Evolutionary conservation across 140 eudicot genomes (phyloP).

Genomic region (Ambrosia hybrid): DNA sequence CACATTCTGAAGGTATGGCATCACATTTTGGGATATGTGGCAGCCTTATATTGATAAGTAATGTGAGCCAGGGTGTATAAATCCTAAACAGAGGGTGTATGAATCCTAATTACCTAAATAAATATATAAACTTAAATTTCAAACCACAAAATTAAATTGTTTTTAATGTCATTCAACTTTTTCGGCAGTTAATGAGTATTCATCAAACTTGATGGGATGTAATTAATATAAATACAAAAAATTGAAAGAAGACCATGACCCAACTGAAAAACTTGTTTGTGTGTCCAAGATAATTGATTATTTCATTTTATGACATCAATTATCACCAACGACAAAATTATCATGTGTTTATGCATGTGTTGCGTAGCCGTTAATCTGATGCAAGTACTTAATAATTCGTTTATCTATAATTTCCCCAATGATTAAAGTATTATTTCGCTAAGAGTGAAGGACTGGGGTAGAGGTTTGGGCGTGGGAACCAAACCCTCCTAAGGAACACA

Average conservation of each 20-base stretch:
- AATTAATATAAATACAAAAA: too few species aligned
- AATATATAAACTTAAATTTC: background rate
- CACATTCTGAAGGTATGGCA: too few species aligned
- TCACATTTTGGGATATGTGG: too few species aligned
- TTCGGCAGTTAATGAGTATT: slow-evolving; percentile 5
- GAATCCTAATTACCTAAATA: too few species aligned
- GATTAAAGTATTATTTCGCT: too few species aligned
- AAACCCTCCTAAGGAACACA: too few species aligned
- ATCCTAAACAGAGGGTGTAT: too few species aligned
- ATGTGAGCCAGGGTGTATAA: too few species aligned
- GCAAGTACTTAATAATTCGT: slow-evolving; percentile 4
- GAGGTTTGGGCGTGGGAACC: too few species aligned
- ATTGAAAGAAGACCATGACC: slow-evolving; percentile 1
- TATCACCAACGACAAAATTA: slow-evolving; percentile 44
- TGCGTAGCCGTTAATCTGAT: slow-evolving; percentile 34
- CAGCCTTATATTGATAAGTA: too few species aligned
- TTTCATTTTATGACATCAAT: slow-evolving; percentile 24
- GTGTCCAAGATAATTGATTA: slow-evolving; percentile 18
- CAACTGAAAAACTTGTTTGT: slow-evolving; percentile 14
- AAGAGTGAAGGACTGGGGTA: too few species aligned
- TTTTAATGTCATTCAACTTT: slow-evolving; percentile 19
- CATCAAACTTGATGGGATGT: background rate
- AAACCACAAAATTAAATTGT: background rate
- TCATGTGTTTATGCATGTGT: slow-evolving; percentile 37
- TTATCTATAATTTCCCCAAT: background rate